Base-by-base conservation (phyloP, 2,329 filamentous ascomycete genomes). In the Dactylellina parvicollis region DNA sequence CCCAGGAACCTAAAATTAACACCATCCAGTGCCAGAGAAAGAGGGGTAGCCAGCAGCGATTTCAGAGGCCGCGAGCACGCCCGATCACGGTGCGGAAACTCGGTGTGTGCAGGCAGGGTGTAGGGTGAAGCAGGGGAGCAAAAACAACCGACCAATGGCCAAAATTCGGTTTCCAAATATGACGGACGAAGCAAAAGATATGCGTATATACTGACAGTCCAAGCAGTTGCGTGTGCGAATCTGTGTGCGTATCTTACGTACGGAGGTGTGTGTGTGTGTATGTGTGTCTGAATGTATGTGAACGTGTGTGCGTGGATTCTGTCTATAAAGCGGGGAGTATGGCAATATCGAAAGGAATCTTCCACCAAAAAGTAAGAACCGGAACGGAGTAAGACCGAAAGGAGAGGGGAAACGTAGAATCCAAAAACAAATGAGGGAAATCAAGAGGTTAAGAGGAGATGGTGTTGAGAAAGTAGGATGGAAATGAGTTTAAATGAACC, bases 331-430 rank as follows among this genome's bases (percentile, higher is more conserved):
- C 54, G 50, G 18, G 60, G 38, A 67, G 60, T 56, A 62, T 49
- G 40, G 50, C 64, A 64, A 62, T 74, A 55, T 72, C 59, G 74
- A 50, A 75, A 60, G 67, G 74, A 57, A 46, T 61, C 67, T 75
- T 64, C 70, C 65, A 75, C 54, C 61, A 67, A 49, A 71, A 46
- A 38, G 30, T 50, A 65, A 75, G 42, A 50, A 61, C 20, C 26
- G 42, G 22, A 24, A 59, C 62, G 62, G 44, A n/a, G 47, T 44
- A 28, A 64, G 47, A 66, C 50, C 65, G 55, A 64, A 42, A n/a
- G 30, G 46, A 28, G 54, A 30, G 32, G n/a, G 49, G 24, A 65
- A 57, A 50, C 30, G 28, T 26, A 40, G 49, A 57, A 55, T 4
- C 20, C 7, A 40, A 52, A 57, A n/a, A 36, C 46, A 61, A 47